Base-by-base conservation (phyloP, 495 filamentous ascomycete genomes). In the Neurospora africana region DNA sequence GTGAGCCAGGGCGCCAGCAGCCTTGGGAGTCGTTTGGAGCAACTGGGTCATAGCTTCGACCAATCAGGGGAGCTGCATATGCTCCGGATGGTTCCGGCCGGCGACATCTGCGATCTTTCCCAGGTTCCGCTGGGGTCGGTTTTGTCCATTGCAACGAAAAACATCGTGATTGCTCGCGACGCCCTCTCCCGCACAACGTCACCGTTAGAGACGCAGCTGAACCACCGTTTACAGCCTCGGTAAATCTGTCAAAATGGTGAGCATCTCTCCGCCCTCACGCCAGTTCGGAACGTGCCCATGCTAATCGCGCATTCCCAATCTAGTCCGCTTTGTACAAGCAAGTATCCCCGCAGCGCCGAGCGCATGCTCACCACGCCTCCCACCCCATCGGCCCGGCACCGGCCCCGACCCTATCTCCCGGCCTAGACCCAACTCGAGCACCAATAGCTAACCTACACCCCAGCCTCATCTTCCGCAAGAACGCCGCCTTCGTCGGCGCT, bases 381-480 rank as follows among this genome's bases (percentile, higher is more conserved):
- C 27, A 65, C 27, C 27, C 53, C 53, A 65, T 33, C 53, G 53
- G 53, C 53, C 53, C 53, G 53, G 53, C 53, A 30, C 53, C 27
- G 27, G 53, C 53, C 1, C 27, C 53, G 53, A 15, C 53, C 30
- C 53, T 15, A 33, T 65, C 27, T 33, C 53, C 53, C 27, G 53
- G 53, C 15, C 53, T 27, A 37, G 19, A 35, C 10, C n/a, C 9
- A 10, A 27, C 11, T 40, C 72, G 71, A 69, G 21, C 23, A 74
- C 58, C 76, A 58, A 76, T 72, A 39, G 69, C 78, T 81, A 76
- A 82, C 79, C 68, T 47, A 69, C 72, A 30, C 58, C 82, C 75
- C 83, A 98, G 96, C 85, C 79, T 87, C 78, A 78, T 99, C 76
- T 90, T 98, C 85, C 90, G 91, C 80, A 88, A 86, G 78, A 98